Percentiles rank a stretch among this genome's conserved stretches.
phyloP scores from a whole-genome alignment of 768 basidiomycete genomes.

The Boletus tomentosulus region DNA sequence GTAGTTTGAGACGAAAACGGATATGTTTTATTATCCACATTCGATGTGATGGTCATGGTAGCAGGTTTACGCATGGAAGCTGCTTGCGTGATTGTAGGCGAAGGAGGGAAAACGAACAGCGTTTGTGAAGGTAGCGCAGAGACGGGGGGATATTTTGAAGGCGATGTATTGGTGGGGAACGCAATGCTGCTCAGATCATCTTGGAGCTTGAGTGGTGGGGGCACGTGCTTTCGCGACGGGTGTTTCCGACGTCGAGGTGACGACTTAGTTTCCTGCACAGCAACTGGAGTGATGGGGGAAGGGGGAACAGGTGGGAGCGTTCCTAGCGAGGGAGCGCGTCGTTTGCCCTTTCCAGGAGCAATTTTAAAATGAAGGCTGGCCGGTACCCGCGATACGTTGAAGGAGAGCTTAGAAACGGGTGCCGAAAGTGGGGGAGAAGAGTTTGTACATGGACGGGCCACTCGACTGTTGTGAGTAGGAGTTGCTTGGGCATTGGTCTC shows the following conservation, averaged over 20 bases:
- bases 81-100: conserved; percentile 46
- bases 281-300: conserved; percentile 57
- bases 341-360: conserved; percentile 50
- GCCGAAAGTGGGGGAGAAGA: conserved; percentile 45
- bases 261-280: conserved; percentile 32
- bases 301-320: conserved; percentile 69
- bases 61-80: conserved; percentile 64
- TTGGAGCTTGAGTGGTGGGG: conserved; percentile 54
- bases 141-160: conserved; percentile 22
- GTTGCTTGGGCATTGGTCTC: conserved; percentile 25
- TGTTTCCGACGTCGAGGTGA: conserved; percentile 43
- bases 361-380: conserved; percentile 50
- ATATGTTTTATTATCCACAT: conserved; percentile 38
- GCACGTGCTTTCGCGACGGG: conserved; percentile 50
- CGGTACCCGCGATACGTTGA: conserved; percentile 38
- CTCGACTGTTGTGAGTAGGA: conserved; percentile 19
- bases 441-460: conserved; percentile 4
- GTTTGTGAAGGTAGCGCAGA: conserved; percentile 69
- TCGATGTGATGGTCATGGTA: conserved; percentile 78
- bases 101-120: conserved; percentile 83
- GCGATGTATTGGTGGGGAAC: conserved; percentile 23
- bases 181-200: conserved; percentile 23
- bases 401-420: conserved; percentile 55
- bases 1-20: conserved; percentile 59
- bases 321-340: conserved; percentile 58